A percentile compares a stretch with the other conserved stretches of the same genome.
Evolutionary conservation across 352 stramenopile species (phyloP).

Genomic region (Saprolegnia parasitica): DNA sequence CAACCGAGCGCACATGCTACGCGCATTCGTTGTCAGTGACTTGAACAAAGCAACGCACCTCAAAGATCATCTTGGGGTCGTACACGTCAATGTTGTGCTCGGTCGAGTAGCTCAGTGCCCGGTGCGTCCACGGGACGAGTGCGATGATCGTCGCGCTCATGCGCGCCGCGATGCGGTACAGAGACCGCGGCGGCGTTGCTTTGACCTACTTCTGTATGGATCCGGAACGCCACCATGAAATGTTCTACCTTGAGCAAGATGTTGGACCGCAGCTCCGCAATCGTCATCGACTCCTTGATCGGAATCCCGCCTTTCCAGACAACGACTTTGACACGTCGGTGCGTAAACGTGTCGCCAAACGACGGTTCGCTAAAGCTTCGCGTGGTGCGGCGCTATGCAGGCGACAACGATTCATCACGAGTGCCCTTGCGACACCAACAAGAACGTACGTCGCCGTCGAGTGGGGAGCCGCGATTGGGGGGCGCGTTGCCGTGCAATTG

Average conservation of each 20-base stretch:
- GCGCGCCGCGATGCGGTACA: slow-evolving; percentile 69
- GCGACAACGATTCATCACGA: background rate
- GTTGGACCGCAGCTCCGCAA: slow-evolving; percentile 71
- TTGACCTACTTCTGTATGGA: slow-evolving; percentile 43
- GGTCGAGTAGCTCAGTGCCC: slow-evolving; percentile 52
- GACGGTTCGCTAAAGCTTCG: slow-evolving; percentile 24
- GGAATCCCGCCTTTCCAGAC: slow-evolving; percentile 67
- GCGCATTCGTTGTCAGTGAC: slow-evolving; percentile 21
- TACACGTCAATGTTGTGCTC: slow-evolving; percentile 33
- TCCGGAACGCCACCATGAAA: slow-evolving; percentile 6
- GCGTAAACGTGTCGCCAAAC: slow-evolving; percentile 46
- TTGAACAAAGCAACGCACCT: slow-evolving; percentile 7
- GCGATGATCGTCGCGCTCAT: slow-evolving; percentile 50
- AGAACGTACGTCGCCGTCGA: background rate
- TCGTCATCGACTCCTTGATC: slow-evolving; percentile 72
- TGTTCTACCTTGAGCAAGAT: slow-evolving; percentile 63
- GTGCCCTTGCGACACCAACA: background rate
- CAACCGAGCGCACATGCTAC: background rate
- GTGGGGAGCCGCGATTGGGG: background rate
- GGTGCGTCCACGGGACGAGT: slow-evolving; percentile 54
- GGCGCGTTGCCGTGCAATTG: background rate
- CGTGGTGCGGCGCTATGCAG: background rate
- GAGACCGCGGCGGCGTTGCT: slow-evolving; percentile 52
- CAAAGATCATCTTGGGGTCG: slow-evolving; percentile 19
- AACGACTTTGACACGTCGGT: slow-evolving; percentile 66